Base-by-base conservation (phyloP, 148 eudicot genomes). In the Spergularia marina region DNA sequence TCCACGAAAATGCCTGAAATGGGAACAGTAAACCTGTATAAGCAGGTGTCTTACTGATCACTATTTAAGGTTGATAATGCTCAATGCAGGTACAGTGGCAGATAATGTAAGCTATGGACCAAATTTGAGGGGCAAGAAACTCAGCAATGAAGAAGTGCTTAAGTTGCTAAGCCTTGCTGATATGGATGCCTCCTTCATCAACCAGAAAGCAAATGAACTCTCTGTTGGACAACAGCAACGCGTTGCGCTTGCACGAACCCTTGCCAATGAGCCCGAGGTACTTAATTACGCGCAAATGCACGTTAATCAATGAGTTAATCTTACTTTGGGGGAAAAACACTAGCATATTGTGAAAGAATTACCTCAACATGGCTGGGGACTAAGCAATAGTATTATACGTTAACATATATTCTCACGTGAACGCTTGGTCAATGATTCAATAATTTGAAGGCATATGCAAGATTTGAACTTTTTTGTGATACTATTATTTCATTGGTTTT, bases 201-300 rank as follows among this genome's bases (percentile, higher is more conserved):
- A 77, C 79, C 60, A 74, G 17, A 80, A 80, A 14, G 78, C 65
- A 12, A 77, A 65, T 58, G 86, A 83, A 36, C 65, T 83, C 14
- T 83, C 86, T 1, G 83, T 83, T 16, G 86, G 86, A 16, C 86
- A 83, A 74, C 83, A 80, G 39, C 86, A 83, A 47, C 76, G 86
- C 40, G 86, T 83, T 74, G 86, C 86, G 12, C 79, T 83, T 53
- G 86, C 86, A 1, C 69, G 86, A 64, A 83, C 83, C 16, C 78
- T 83, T 34, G 86, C 86, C 9, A 83, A 83, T 70, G 65, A 83
- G 16, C 86, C 86, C 7, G 83, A 83, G 86, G 86, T 83, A 76
- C 6, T 23, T 11, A 55, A 58, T n/a, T 30, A 30, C 34, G 34
- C 34, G 34, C 34, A 30, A 30, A 30, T 30, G 34, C 34, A 30